A percentile compares a stretch with the other conserved stretches of the same genome.
Conservation (phyloP, 2,329 filamentous ascomycete genomes). For the Botrytis byssoidea region DNA sequence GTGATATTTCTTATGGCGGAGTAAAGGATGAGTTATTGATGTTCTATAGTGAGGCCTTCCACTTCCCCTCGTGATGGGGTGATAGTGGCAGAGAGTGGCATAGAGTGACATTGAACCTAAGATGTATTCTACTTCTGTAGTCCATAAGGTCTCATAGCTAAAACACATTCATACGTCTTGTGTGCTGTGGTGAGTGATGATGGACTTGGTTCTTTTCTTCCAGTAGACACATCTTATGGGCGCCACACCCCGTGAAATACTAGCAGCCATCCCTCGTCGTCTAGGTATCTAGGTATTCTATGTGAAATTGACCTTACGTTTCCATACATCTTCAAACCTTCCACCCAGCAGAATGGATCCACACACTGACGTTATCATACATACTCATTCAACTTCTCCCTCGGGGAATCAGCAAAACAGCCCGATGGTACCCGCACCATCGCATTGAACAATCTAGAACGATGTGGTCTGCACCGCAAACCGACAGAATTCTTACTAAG, state of each 20-base stretch:
- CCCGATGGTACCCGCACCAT: not conserved
- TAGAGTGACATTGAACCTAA: not conserved
- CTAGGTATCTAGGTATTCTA: not conserved
- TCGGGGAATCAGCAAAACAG: not conserved
- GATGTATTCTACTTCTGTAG: not conserved
- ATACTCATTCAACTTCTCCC: not conserved
- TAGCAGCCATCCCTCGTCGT: not conserved
- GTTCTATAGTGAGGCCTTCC: not conserved
- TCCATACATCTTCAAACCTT: not conserved
- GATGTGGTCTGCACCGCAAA: not conserved
- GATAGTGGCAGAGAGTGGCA: not conserved
- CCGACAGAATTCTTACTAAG: not conserved
- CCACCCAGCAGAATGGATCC: not conserved
- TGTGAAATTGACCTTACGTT: not conserved
- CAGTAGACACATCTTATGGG: not conserved
- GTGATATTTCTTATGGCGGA: not conserved
- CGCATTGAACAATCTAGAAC: not conserved
- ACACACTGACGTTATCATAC: constrained; percentile 13
- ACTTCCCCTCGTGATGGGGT: not conserved
- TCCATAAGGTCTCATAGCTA: not conserved
- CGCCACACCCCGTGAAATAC: not conserved
- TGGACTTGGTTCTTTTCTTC: not conserved
- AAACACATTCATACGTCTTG: not conserved
- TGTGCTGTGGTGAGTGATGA: not conserved
- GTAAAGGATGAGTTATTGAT: not conserved